Evolutionary conservation across 495 filamentous ascomycete species (phyloP).

Genomic region (Bacidia gigantensis): DNA sequence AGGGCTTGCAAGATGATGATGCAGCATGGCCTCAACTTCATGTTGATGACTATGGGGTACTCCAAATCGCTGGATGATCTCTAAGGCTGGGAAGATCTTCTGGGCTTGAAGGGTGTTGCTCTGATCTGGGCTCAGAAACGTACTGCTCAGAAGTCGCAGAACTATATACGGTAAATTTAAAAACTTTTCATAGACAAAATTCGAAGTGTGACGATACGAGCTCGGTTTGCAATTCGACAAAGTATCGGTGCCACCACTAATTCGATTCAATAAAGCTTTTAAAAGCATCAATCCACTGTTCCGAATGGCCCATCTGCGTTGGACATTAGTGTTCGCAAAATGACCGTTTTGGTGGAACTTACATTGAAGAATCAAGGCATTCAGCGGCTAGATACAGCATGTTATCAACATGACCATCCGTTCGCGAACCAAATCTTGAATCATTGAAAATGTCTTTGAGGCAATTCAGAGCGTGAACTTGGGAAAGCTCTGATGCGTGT

Average conservation of each 20-base stretch:
- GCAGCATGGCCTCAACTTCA: slow-evolving; percentile 35
- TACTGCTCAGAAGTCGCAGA: slow-evolving; percentile 42
- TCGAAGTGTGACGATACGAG: slow-evolving; percentile 10
- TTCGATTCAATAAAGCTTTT: slow-evolving; percentile 59
- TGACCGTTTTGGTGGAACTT: slow-evolving; percentile 12
- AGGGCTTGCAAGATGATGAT: slow-evolving; percentile 48
- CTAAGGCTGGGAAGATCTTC: slow-evolving; percentile 59
- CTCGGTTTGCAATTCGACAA: slow-evolving; percentile 10
- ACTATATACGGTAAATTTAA: slow-evolving; percentile 55
- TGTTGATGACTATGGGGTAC: slow-evolving; percentile 24
- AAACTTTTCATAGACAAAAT: slow-evolving; percentile 47
- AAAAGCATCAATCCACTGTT: slow-evolving; percentile 88
- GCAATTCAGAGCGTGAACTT: slow-evolving; percentile 90
- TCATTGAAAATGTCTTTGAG: slow-evolving; percentile 77
- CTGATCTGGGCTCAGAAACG: neutral
- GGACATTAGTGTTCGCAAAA: slow-evolving; percentile 10
- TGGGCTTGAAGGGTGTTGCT: slow-evolving; percentile 8
- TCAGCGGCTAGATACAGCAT: slow-evolving; percentile 59
- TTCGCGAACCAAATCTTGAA: slow-evolving; percentile 47
- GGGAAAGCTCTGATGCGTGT: slow-evolving; percentile 53
- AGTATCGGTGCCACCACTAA: slow-evolving; percentile 17
- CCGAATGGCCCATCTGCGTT: slow-evolving; percentile 71
- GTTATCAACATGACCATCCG: slow-evolving; percentile 56
- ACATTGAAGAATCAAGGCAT: slow-evolving; percentile 54
- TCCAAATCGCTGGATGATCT: slow-evolving; percentile 49